Conservation (phyloP, 345 rosid genomes). For the Rhodamnia rubescens region DNA sequence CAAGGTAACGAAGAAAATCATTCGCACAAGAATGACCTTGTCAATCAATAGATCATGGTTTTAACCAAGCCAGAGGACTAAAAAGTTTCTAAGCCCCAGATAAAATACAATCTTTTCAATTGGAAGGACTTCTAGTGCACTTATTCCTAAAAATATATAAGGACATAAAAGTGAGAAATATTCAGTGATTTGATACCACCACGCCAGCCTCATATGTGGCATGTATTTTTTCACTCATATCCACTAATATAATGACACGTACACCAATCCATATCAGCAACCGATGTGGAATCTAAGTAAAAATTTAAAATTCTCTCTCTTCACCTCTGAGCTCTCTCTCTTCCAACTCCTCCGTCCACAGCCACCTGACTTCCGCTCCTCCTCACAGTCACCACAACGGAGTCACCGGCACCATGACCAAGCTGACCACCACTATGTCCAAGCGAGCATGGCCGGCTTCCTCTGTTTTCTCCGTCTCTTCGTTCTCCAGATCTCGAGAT, state of each 20-base stretch:
- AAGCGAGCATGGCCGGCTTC: not conserved
- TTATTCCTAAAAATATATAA: no score
- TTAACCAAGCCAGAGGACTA: not conserved
- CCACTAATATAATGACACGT: not conserved
- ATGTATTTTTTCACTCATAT: not conserved
- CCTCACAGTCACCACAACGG: not conserved
- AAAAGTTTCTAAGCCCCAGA: not conserved
- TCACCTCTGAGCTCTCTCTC: not conserved
- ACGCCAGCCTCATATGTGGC: not conserved
- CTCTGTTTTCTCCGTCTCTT: not conserved
- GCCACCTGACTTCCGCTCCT: not conserved
- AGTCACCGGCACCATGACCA: rapidly evolving
- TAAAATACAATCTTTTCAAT: not conserved
- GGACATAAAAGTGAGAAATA: not conserved
- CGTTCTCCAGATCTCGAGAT: not conserved
- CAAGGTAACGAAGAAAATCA: not conserved
- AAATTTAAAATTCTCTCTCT: not conserved
- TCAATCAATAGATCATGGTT: not conserved
- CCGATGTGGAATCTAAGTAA: no score
- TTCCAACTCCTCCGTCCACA: not conserved
- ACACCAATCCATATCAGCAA: not conserved
- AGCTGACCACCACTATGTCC: not conserved
- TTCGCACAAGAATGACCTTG: not conserved
- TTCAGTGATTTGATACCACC: not conserved
- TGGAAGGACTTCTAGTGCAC: not conserved